Base-by-base conservation (phyloP, 352 stramenopile species). In the Lagenidium sp. region DNA sequence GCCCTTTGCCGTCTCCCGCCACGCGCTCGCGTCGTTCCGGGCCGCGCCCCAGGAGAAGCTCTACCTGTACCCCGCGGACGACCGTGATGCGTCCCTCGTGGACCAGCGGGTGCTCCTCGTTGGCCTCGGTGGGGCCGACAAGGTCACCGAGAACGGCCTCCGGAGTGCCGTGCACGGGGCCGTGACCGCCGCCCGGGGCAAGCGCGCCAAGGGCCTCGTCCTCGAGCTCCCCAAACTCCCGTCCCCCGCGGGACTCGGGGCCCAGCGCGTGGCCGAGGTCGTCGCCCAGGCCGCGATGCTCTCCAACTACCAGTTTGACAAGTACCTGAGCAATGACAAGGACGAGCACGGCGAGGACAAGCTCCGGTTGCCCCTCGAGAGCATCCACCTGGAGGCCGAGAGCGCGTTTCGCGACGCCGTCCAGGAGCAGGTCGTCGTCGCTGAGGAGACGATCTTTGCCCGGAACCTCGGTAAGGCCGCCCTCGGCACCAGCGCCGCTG, bases 251-350 rank as follows among this genome's bases (percentile, higher is more conserved):
- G 47, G 55, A 18, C 8, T 87, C 16, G 26, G 65, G 12, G 41
- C 57, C 4, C 21, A 22, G 15, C 77, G 68, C 19, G 61, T 90
- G 23, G 74, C 85, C 21, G 68, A 90, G 47, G 50, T 90, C 29
- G 7, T 93, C 30, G 66, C 73, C 25, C 75, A 91, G 65, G 68
- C 80, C 2, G 84, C 73, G 16, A 80, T 90, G 51, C 60, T 93
- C 23, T 90, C 77, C 34, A 93, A 90, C 60, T 93, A 93, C 54
- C 75, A 86, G 56, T 93, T 93, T 34, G 75, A 93, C 57, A 65
- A 82, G 59, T 88, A 93, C 54, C 47, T 88, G 41, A 85, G 53
- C 40, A 54, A 63, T 24, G 57, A 60, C 30, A 79, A 66, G 49
- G 58, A 84, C 48, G 57, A 64, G 4, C 47, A 82, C 22, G 77